A percentile compares a stretch with the other conserved stretches of the same genome.
Conservation (phyloP, 352 stramenopile species). For the Globisporangium parvum region DNA sequence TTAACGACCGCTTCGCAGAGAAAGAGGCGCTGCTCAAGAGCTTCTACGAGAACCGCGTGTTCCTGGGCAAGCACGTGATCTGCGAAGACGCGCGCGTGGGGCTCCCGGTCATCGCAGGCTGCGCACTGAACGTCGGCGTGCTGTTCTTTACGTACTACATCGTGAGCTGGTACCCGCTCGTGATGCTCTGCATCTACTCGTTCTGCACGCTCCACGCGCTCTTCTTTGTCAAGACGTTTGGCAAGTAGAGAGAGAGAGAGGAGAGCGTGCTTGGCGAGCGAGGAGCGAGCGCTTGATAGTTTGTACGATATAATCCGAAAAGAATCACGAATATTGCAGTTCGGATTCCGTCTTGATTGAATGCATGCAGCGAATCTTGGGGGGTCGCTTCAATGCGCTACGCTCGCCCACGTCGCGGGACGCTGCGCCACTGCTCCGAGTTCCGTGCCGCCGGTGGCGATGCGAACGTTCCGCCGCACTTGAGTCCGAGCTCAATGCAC, state of each 20-base stretch:
- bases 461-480: conserved; percentile 28
- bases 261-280: background rate
- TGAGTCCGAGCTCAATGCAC: conserved; percentile 49
- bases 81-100: conserved; percentile 26
- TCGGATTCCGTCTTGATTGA: background rate
- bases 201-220: conserved; percentile 39
- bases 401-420: background rate
- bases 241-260: too few relatives aligned
- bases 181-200: conserved; percentile 23
- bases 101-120: conserved; percentile 18
- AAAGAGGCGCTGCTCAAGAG: conserved; percentile 61
- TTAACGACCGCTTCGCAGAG: conserved; percentile 60
- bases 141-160: conserved; percentile 26
- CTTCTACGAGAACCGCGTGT: conserved; percentile 58
- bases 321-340: background rate
- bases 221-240: conserved; percentile 44
- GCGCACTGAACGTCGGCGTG: conserved; percentile 32
- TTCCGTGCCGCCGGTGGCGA: conserved; percentile 21
- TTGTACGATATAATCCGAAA: background rate
- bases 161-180: conserved; percentile 21
- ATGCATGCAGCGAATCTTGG: background rate
- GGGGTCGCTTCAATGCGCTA: background rate
- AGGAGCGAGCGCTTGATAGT: background rate
- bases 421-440: conserved; percentile 38
- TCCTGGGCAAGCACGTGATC: conserved; percentile 32